These are phyloP conservation scores for Neodidymelliopsis sp. DNA, from an alignment of 2,329 filamentous ascomycete species.

Conservation along the genomic window DNA sequence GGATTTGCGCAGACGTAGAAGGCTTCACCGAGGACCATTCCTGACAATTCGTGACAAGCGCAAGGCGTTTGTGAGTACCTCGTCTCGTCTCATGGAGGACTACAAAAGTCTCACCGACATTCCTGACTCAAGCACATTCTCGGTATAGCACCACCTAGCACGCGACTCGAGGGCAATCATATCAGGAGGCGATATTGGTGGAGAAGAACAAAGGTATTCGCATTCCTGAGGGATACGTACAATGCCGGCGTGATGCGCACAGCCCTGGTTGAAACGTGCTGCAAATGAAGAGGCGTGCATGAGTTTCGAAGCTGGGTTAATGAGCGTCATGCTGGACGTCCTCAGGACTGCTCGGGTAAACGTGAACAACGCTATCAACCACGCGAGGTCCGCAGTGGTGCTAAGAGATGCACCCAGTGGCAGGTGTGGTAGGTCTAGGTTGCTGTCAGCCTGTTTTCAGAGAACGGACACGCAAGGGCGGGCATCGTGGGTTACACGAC, in stretches of 20 bases:
- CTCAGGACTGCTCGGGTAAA: slow-evolving; percentile 22
- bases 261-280: slow-evolving; percentile 35
- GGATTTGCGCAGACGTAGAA: slow-evolving; percentile 3
- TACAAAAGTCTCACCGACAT: slow-evolving; percentile 40
- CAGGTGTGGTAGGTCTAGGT: slow-evolving; percentile 4
- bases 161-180: slow-evolving; percentile 20
- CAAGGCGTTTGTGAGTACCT: slow-evolving; percentile 13
- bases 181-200: slow-evolving; percentile 36
- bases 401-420: slow-evolving; percentile 7
- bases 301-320: slow-evolving; percentile 28
- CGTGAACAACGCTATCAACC: slow-evolving; percentile 18
- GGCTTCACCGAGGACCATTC: slow-evolving; percentile 7
- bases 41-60: slow-evolving; percentile 13
- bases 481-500: slow-evolving; percentile 18
- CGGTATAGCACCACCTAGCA: slow-evolving; percentile 27
- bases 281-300: slow-evolving; percentile 24
- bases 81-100: slow-evolving; percentile 10
- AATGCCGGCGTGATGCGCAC: slow-evolving; percentile 32
- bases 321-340: slow-evolving; percentile 16
- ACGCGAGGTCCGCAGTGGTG: slow-evolving; percentile 27
- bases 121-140: slow-evolving; percentile 32
- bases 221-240: slow-evolving; percentile 20
- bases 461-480: slow-evolving; percentile 7
- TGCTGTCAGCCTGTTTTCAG: slow-evolving; percentile 5
- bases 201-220: slow-evolving; percentile 22